Evolutionary conservation across 2,329 filamentous ascomycete genomes (phyloP).

Genomic region (Alternaria rosae): DNA sequence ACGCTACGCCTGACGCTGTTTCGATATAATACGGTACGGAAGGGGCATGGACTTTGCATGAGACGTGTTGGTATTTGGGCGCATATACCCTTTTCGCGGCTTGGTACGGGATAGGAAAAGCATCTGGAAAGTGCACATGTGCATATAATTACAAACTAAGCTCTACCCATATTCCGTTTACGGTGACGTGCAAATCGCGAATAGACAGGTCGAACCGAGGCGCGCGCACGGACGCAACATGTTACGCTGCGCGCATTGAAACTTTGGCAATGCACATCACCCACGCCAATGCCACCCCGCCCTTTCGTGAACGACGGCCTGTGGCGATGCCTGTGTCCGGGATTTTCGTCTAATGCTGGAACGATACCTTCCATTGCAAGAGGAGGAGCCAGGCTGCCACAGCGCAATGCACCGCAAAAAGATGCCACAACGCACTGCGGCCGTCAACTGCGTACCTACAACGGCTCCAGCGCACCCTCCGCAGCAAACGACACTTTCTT

Average conservation of each 20-base stretch:
- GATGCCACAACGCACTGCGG: background rate
- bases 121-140: background rate
- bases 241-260: conserved; percentile 6
- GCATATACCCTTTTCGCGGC: conserved; percentile 18
- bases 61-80: conserved; percentile 9
- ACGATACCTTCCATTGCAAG: background rate
- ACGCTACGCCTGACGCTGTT: conserved; percentile 1
- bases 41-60: background rate
- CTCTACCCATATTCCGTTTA: background rate
- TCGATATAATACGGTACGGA: conserved; percentile 1
- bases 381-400: background rate
- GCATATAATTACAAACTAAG: conserved; percentile 5
- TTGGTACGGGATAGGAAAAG: background rate
- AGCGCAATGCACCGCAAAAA: conserved; percentile 2
- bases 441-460: conserved; percentile 25
- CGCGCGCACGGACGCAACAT: conserved; percentile 2
- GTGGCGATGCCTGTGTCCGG: conserved; percentile 46
- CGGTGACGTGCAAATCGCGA: background rate
- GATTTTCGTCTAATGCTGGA: conserved; percentile 23
- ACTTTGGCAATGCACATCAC: conserved; percentile 6
- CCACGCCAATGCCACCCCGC: conserved; percentile 38
- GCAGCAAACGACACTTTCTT: conserved; percentile 7
- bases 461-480: conserved; percentile 6
- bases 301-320: conserved; percentile 45
- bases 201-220: background rate